Evolutionary conservation across 306 rosid species (phyloP), one percentile per base, ranked within the genome.

Genomic region (Cicer judaicum): DNA sequence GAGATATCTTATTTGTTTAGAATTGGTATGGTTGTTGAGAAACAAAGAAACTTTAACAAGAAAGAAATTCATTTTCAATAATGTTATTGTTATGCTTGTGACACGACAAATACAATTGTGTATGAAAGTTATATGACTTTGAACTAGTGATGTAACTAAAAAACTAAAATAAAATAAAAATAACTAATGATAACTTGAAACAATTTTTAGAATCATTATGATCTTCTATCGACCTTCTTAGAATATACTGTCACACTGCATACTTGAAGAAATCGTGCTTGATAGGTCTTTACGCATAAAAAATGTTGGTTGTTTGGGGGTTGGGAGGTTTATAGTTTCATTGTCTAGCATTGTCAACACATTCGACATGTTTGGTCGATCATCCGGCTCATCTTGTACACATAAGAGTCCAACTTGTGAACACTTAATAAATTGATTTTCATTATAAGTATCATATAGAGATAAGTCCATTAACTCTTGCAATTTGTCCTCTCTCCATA

Each of bases 361-460:
- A 63, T 74, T 77, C 4, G 88, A 76, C 81, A 88, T 79, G 21
- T 69, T 43, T 1, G 85, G 92, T 2, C 92, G 74, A 42, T 88
- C 89, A 49, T 11, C 16, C 0, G 87, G 90, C 18, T 86, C 88
- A 36, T 88, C 90, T 72, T 88, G 90, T 15, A 78, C 81, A 13
- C 92, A 86, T 19, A 84, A 24, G 0, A 88, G 78, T 3, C 79
- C 88, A 40, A 84, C 6, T 12, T 9, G 60, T 5, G 85, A 85
- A 61, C 85, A 89, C 75, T 47, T 86, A 0, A 67, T 4, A 5
- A 86, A 84, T 61, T 83, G 72, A 16, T 39, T 40, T 36, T n/a
- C 19, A 7, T 79, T 10, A 68, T 69, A 84, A 40, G 76, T 72
- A 78, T 79, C 89, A 8, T 19, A 10, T 29, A 86, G 0, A 34